phyloP scores from a whole-genome alignment of 2,329 filamentous ascomycete species.

The Cyphellophora attinorum region DNA sequence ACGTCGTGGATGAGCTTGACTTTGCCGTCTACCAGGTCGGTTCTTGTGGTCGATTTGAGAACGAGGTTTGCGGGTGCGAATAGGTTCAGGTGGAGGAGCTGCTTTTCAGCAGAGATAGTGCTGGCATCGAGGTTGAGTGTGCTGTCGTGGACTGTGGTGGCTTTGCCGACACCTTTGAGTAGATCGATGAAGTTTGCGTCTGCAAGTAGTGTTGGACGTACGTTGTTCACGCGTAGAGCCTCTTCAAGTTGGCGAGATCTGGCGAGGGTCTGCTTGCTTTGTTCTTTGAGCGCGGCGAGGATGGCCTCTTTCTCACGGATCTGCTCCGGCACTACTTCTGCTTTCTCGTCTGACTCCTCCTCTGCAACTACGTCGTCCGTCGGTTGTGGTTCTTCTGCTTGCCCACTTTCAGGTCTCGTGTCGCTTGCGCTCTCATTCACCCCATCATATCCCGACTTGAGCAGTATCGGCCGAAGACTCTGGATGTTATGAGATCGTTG shows the following conservation, averaged over 20 bases:
- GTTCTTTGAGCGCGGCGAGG: constrained; percentile 5
- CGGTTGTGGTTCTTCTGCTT: no score
- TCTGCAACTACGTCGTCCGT: no score
- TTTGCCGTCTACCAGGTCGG: constrained; percentile 4
- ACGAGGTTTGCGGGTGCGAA: constrained; percentile 17
- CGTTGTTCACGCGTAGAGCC: neutral
- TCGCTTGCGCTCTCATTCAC: neutral
- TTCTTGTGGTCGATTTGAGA: constrained; percentile 8
- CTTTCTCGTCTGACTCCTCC: constrained; percentile 6
- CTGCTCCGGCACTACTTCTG: constrained; percentile 4
- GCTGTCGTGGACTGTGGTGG: neutral
- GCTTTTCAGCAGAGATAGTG: neutral
- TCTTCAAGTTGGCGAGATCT: neutral
- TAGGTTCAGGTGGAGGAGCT: constrained; percentile 10
- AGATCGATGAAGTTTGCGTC: constrained; percentile 1
- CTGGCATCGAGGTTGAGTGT: neutral
- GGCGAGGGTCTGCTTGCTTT: constrained; percentile 3
- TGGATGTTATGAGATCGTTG: no score
- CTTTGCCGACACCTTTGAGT: neutral
- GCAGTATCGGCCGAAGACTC: no score
- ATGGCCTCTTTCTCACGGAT: constrained; percentile 5
- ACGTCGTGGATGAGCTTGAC: constrained; percentile 11
- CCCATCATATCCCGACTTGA: neutral
- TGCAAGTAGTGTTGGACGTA: neutral
- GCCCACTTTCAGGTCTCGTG: neutral